A percentile compares a stretch with the other conserved stretches of the same genome.
These are phyloP conservation scores for Cryptosporidium viatorum DNA, from an alignment of 169 alveolate species.

Conservation along the genomic window DNA sequence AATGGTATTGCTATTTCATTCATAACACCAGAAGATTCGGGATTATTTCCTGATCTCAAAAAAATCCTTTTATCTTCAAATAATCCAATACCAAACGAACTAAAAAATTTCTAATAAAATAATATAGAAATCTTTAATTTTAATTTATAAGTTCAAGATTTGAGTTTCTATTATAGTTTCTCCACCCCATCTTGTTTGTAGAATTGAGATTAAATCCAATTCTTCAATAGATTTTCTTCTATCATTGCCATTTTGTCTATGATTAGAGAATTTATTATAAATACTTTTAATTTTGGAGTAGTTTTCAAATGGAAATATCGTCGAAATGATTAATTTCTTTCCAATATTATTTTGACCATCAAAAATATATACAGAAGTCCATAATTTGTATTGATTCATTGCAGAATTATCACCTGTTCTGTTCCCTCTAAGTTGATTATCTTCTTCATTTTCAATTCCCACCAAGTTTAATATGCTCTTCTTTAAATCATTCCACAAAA, in stretches of 20 bases:
- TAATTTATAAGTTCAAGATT: not conserved
- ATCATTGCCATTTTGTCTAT: not conserved
- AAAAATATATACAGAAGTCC: conserved; percentile 48
- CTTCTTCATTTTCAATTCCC: conserved; percentile 12
- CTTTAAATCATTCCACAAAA: conserved; percentile 67
- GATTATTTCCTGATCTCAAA: conserved; percentile 90
- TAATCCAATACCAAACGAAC: conserved; percentile 91
- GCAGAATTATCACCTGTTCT: not conserved
- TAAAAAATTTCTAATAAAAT: conserved; percentile 50
- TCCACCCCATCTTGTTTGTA: conserved; percentile 69
- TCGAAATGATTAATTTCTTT: conserved; percentile 5
- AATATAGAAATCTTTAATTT: not conserved
- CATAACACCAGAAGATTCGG: conserved; percentile 92
- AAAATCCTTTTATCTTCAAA: conserved; percentile 90
- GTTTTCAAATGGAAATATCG: conserved; percentile 38
- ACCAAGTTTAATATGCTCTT: not conserved
- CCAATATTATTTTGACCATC: conserved; percentile 28
- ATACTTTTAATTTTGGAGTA: not conserved
- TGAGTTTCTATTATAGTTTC: conserved; percentile 22
- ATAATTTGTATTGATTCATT: not conserved
- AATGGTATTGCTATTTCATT: conserved; percentile 96
- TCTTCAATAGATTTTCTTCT: conserved; percentile 30
- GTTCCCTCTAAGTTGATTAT: conserved; percentile 3
- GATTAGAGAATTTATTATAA: not conserved
- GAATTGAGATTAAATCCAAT: conserved; percentile 21